Percentiles rank a stretch among this genome's conserved stretches.
Evolutionary conservation across 139 green algal species (phyloP).

Genomic region (Coccomyxa sp.): DNA sequence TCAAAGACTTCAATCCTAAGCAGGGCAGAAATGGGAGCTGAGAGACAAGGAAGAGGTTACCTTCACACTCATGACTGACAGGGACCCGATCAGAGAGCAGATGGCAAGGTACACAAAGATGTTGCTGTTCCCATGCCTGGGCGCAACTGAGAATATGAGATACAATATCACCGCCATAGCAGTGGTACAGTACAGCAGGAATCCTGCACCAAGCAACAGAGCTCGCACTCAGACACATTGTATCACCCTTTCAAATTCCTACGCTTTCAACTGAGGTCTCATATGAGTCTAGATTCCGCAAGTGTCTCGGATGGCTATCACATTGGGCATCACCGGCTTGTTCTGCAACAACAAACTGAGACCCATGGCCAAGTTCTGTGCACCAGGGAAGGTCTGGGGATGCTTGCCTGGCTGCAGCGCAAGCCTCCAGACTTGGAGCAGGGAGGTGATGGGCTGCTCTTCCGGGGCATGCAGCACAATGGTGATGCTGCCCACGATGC

Average conservation of each 20-base stretch:
- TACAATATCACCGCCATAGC: slow-evolving; percentile 52
- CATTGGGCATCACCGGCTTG: too few relatives aligned
- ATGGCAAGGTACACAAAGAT: slow-evolving; percentile 95
- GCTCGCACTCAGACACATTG: neutral
- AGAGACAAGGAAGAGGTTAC: slow-evolving; percentile 19
- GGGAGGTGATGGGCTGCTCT: slow-evolving; percentile 65
- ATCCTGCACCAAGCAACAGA: slow-evolving; percentile 47
- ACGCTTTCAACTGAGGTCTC: too few relatives aligned
- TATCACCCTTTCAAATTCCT: too few relatives aligned
- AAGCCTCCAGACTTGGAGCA: slow-evolving; percentile 80
- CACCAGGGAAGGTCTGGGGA: too few relatives aligned
- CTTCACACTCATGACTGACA: slow-evolving; percentile 97
- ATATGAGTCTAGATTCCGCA: too few relatives aligned
- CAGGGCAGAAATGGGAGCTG: neutral
- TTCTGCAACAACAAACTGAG: too few relatives aligned
- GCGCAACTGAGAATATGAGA: slow-evolving; percentile 58
- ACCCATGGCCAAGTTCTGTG: too few relatives aligned
- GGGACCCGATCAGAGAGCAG: slow-evolving; percentile 87
- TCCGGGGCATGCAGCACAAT: slow-evolving; percentile 93
- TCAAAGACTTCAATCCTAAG: neutral
- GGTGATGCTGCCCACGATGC: slow-evolving; percentile 79
- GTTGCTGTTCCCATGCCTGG: slow-evolving; percentile 61
- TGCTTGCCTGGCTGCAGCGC: slow-evolving; percentile 83
- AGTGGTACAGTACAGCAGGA: slow-evolving; percentile 73
- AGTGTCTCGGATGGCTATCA: too few relatives aligned